These are phyloP conservation scores for Xylariales sp. DNA, from an alignment of 2,329 filamentous ascomycete genomes.

Conservation along the genomic window DNA sequence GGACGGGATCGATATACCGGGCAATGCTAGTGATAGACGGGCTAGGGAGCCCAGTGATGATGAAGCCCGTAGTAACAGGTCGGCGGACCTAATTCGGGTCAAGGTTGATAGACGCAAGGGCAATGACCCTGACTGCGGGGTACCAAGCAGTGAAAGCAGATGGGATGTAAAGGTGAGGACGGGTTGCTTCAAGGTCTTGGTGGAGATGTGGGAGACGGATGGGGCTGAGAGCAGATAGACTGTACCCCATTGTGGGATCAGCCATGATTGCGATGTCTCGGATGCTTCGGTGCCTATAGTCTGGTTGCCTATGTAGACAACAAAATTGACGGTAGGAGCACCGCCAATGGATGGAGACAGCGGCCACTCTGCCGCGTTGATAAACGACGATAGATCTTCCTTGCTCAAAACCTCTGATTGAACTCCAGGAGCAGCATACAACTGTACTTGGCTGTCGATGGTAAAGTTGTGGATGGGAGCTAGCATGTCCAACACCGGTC, in stretches of 20 bases:
- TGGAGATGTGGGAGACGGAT: slow-evolving; percentile 49
- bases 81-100: slow-evolving; percentile 77
- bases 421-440: slow-evolving; percentile 74
- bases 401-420: slow-evolving; percentile 65
- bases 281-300: slow-evolving; percentile 48
- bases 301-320: slow-evolving; percentile 80
- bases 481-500: slow-evolving; percentile 74
- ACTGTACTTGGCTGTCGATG: slow-evolving; percentile 90
- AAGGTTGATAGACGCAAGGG: slow-evolving; percentile 81
- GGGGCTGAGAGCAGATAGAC: slow-evolving; percentile 54
- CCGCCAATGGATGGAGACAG: slow-evolving; percentile 88
- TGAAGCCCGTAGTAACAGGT: slow-evolving; percentile 81
- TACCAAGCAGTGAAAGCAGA: slow-evolving; percentile 79
- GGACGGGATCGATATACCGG: slow-evolving; percentile 85
- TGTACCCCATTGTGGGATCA: slow-evolving; percentile 92
- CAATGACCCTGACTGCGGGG: slow-evolving; percentile 76
- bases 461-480: slow-evolving; percentile 89
- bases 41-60: slow-evolving; percentile 92
- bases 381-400: slow-evolving; percentile 87
- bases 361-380: slow-evolving; percentile 98
- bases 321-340: slow-evolving; percentile 93
- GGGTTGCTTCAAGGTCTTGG: slow-evolving; percentile 66
- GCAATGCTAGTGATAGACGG: slow-evolving; percentile 75
- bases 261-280: slow-evolving; percentile 64
- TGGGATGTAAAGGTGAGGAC: slow-evolving; percentile 90